Base-by-base conservation (phyloP, 371 early-diverging fungal genomes). In the Syncephalastrum sp. region DNA sequence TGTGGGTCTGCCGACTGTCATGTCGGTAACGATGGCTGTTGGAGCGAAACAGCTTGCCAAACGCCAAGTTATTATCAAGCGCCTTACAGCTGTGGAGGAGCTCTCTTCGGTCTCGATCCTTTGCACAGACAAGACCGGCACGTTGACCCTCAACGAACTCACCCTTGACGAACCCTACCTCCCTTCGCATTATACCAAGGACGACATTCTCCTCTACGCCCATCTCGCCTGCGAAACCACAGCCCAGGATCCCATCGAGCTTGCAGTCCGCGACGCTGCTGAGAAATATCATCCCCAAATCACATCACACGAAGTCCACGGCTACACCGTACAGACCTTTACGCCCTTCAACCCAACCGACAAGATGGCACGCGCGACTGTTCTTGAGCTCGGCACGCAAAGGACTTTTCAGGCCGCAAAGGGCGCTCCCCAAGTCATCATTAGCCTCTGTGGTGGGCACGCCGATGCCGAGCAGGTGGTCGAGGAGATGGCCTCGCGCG, bases 51-150 rank as follows among this genome's bases (percentile, higher is more conserved):
- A 96, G 70, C 79, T 98, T 45, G 94, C 98, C 19, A 84, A 85
- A 53, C 92, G 94, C 70, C 77, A 95, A 75, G 98, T 96, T 47
- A 94, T 98, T 67, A 92, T 97, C 50, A 95, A 95, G 81, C 89
- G 95, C 53, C 79, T 97, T 27, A 90, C 95, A 7, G 94, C 94
- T 43, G 93, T 96, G 17, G 98, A 98, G 74, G 95, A 93, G 65
- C 79, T 97, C 62, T 97, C 96, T 5, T 95, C 96, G 0, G 94
- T 94, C 16, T 91, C 93, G 14, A 89, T 94, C 16, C 86, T 98
- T 24, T 96, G 96, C 73, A 93, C 94, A 7, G 98, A 98, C 74
- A 98, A 91, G 73, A 98, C 99, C 4, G 99, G 99, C 53, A 98
- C 99, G 16, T 81, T 98, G 50, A 98, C 98, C 13, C 74, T 90